phyloP scores from a whole-genome alignment of 2,329 filamentous ascomycete genomes.

The Tricladium varicosporioides region DNA sequence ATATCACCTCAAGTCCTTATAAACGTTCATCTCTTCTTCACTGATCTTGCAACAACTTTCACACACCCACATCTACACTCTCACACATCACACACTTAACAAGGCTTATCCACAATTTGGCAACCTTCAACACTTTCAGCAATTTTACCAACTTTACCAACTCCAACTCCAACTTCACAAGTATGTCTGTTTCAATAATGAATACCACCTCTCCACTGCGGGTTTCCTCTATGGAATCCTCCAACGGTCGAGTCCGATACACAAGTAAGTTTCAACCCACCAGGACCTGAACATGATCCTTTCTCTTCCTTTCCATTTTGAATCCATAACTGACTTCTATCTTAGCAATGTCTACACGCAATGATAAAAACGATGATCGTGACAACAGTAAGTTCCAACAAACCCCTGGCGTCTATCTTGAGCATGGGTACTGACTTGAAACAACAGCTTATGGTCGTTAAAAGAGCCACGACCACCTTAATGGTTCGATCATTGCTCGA shows the following conservation, averaged over 20 bases:
- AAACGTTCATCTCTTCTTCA: background rate
- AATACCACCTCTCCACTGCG: background rate
- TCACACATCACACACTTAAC: background rate
- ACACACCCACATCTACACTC: background rate
- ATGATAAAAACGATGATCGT: background rate
- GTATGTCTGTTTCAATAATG: background rate
- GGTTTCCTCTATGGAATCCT: background rate
- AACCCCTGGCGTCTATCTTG: background rate
- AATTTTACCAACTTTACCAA: background rate
- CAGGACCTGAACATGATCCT: background rate
- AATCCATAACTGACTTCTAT: too few relatives aligned
- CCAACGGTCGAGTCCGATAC: background rate
- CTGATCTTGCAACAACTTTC: background rate
- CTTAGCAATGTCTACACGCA: background rate
- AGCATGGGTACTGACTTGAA: background rate
- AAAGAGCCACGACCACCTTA: background rate
- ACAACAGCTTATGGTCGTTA: background rate
- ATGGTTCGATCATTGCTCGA: background rate
- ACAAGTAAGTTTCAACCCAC: too few relatives aligned
- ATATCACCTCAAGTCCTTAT: background rate
- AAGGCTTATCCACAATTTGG: background rate
- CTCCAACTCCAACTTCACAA: background rate
- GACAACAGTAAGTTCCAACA: background rate
- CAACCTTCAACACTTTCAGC: background rate
- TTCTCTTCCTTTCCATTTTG: background rate